Evolutionary conservation across 1,139 yeast species (phyloP), one percentile per base, ranked within the genome.

Genomic region (Nematodospora anomalae): DNA sequence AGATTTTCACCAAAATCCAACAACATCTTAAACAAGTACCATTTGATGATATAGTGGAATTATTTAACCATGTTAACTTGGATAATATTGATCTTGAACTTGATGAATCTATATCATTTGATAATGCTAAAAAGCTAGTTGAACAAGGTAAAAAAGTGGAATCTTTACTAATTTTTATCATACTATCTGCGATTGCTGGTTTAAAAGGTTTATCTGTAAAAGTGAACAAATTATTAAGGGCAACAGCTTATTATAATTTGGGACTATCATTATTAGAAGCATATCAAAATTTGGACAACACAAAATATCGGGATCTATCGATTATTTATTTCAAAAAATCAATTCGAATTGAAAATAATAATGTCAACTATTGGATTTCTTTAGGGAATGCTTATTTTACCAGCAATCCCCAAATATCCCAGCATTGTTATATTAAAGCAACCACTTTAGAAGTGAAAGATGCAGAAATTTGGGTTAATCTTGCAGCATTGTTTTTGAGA

Each of bases 341-440:
- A 0, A 79, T 90, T 37, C 79, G 76, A 40, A 60, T 80, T 13
- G 96, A 90, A 53, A 74, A 81, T 3, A 76, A 73, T 41, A 84
- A 83, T 45, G 67, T 84, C 1, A 79, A 75, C 22, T 80, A 80
- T 41, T 92, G 99, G 99, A 71, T 79, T 34, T 83, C 86, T 0
- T 69, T 90, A 27, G 98, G 97, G 9, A 74, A 83, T 45, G 81
- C 87, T 0, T 70, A 69, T 35, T 71, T 81, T 32, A 63, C 77
- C 2, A 57, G 67, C 4, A 83, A 80, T 48, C 82, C 92, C 0
- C 74, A 75, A 36, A 84, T 88, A 6, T 71, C 97, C 0, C 99
- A 92, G 57, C 98, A 92, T 60, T 88, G 97, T 56, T 87, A 85
- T 50, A 85, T 94, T 47, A 83, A 87, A 45, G 92, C 97, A 0